Conservation (phyloP, 2,329 filamentous ascomycete species). For the Aureobasidium lini region DNA sequence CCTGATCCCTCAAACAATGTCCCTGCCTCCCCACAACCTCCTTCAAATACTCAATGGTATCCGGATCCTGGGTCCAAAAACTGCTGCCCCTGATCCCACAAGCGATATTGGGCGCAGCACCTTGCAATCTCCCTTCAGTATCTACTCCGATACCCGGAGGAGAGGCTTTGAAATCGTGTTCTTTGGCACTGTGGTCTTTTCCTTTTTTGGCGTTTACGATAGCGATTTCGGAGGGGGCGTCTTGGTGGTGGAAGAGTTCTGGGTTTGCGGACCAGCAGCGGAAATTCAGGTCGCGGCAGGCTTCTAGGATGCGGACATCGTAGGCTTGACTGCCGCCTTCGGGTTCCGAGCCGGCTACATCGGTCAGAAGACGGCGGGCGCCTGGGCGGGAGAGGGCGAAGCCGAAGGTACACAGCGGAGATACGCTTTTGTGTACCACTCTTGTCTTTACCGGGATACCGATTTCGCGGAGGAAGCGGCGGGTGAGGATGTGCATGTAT, state of each 20-base stretch:
- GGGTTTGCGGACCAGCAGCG: conserved; percentile 31
- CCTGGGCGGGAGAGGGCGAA: conserved; percentile 35
- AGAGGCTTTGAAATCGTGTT: conserved; percentile 9
- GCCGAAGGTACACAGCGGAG: conserved; percentile 39
- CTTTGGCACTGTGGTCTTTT: conserved; percentile 7
- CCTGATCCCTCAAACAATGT: conserved; percentile 27
- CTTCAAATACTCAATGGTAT: conserved; percentile 28
- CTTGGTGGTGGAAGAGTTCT: conserved; percentile 34
- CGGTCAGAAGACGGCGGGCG: conserved; percentile 26
- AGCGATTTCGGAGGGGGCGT: conserved; percentile 31
- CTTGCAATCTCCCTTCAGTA: background rate
- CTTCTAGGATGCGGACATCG: conserved; percentile 33
- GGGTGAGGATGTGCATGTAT: conserved; percentile 32
- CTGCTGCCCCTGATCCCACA: conserved; percentile 32
- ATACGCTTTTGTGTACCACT: conserved; percentile 34
- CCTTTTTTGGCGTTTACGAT: conserved; percentile 20
- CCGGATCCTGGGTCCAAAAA: conserved; percentile 29
- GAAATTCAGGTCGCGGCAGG: conserved; percentile 30
- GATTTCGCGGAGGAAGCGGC: conserved; percentile 29
- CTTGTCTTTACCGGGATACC: conserved; percentile 31
- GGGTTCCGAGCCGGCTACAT: conserved; percentile 28
- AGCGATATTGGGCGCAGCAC: conserved; percentile 26
- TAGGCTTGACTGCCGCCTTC: conserved; percentile 30
- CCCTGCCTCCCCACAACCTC: conserved; percentile 33
- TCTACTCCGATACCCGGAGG: conserved; percentile 7